Evolutionary conservation across 148 eudicot genomes (phyloP), one percentile per base, ranked within the genome.

Genomic region (Limonium bicolor): DNA sequence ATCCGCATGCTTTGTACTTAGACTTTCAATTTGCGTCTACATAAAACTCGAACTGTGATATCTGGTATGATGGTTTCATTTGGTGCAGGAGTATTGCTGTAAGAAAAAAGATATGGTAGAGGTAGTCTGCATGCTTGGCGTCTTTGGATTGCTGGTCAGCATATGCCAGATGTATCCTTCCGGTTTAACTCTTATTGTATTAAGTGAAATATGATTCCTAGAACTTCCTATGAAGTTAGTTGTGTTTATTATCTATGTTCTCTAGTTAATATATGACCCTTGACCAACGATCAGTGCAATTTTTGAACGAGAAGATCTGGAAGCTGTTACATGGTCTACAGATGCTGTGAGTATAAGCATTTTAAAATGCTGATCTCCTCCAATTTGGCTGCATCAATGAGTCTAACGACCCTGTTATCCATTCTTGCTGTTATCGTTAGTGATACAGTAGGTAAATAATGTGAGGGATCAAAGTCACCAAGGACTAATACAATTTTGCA

Each of bases 91-190:
- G 55, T 82, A 52, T 51, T 83, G 77, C 42, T 80, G 79, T 4
- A 82, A 83, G 65, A 82, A 59, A 64, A 74, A 70, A 50, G 74
- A 74, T 63, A 66, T 73, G 10, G 55, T 71, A 50, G 96, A 87
- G 73, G 82, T 74, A 40, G 53, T 83, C 21, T 23, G 80, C 4
- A 87, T 87, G 96, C 58, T 87, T 47, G 83, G 94, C 38, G 59
- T 72, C 23, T 87, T 79, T 55, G 96, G 90, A 56, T 43, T 76
- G 61, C 58, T 80, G 39, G 56, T 79, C 21, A 83, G 71, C 59
- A 69, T 61, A 48, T 62, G 66, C 43, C 74, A 83, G 75, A 69
- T 79, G 96, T 87, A 87, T 87, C 83, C 92, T 79, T 62, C 50
- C 10, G 25, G 12, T 28, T 11, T 24, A 2, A 24, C n/a, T 20